Percentiles rank a stretch among this genome's conserved stretches.
Evolutionary conservation across 208 protist genomes (phyloP).

Genomic region (Acanthamoeba royreba): DNA sequence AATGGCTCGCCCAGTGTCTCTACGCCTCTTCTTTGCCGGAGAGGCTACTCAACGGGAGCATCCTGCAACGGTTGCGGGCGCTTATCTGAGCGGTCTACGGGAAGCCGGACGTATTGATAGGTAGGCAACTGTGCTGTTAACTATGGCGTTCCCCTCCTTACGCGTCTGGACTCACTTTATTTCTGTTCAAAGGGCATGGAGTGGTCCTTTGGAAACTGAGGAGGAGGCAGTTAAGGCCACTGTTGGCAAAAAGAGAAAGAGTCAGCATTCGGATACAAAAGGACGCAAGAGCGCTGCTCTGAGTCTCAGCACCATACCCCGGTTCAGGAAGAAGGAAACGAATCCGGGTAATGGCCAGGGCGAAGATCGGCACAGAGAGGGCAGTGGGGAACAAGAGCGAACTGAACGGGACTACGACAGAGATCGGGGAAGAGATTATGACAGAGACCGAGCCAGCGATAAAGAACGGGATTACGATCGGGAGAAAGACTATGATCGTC

Average conservation of each 20-base stretch:
- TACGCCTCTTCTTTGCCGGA: constrained; percentile 32
- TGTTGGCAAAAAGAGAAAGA: background rate
- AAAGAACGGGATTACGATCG: background rate
- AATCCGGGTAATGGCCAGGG: background rate
- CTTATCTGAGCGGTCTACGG: constrained; percentile 32
- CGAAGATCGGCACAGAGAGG: background rate
- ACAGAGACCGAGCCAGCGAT: background rate
- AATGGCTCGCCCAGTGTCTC: constrained; percentile 23
- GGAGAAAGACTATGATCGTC: too few species aligned
- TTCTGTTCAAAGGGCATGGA: constrained; percentile 33
- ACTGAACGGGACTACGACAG: background rate
- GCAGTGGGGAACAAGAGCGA: background rate
- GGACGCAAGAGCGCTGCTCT: background rate
- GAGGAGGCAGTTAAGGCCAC: background rate
- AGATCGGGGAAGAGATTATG: background rate
- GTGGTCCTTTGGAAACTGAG: constrained; percentile 14
- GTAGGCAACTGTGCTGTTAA: background rate
- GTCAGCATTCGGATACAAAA: background rate
- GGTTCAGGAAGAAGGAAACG: constrained; percentile 29
- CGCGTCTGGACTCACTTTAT: too few species aligned
- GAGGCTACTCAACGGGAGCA: constrained; percentile 42
- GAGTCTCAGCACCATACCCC: background rate
- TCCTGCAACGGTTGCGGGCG: constrained; percentile 34
- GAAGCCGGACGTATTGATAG: constrained; percentile 34
- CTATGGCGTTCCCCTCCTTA: too few species aligned